Evolutionary conservation across 2,329 filamentous ascomycete species (phyloP), one percentile per base, ranked within the genome.

Genomic region (Fragosphaeria purpurea): DNA sequence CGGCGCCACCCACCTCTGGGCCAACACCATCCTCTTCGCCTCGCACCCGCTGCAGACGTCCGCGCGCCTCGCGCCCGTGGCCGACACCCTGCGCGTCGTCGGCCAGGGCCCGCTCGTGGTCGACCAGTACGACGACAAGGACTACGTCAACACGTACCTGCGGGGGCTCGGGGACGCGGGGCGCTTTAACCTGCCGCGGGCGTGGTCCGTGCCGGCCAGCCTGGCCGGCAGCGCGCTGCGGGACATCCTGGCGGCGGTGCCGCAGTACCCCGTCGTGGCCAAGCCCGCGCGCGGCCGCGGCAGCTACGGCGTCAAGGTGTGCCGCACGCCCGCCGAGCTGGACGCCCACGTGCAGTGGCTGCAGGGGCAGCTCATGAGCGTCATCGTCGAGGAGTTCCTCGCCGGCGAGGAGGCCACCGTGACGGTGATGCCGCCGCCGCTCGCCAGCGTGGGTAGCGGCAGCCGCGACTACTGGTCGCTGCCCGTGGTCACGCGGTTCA

Each of bases 111-210:
- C 73, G 1, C 55, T 62, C 4, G 58, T 73, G 5, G 71, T 75
- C 0, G 70, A 77, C 47, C 61, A 63, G 4, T 76, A 71, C 56
- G 73, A 77, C 51, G 72, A 76, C 57, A 78, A 79, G 56, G 63
- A 68, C 13, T 67, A 66, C 41, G 66, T 76, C 9, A 76, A 76
- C 53, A 60, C 65, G 33, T 58, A 70, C 0, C 59, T 77, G 1
- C 64, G 68, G 1, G 50, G 55, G 3, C 44, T 61, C 2, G 65
- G 64, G 0, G 53, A 53, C 0, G 22, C 22, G 22, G 22, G 22
- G 22, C 22, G 22, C 22, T 71, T 75, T 46, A 70, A 65, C 0
- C 54, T 75, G 48, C 71, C 69, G 0, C 57, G 54, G 6, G 62
- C 65, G 5, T 71, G 67, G 65, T 55, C 62, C 1, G 52, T 67